A percentile compares a stretch with the other conserved stretches of the same genome.
phyloP scores from a whole-genome alignment of 164 flowering plant species.

The Tetrastigma voinierianum region DNA sequence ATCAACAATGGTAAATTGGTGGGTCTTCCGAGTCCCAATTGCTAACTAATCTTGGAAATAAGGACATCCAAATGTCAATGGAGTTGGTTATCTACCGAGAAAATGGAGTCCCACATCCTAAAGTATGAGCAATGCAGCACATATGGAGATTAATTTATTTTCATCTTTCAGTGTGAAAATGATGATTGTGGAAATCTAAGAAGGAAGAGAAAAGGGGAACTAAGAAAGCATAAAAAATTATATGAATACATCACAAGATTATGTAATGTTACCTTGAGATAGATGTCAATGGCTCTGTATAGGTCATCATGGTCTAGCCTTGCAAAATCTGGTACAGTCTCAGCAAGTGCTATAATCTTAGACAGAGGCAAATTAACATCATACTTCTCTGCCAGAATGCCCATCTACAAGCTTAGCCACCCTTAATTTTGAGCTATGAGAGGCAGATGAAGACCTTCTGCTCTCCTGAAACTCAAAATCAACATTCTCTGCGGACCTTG shows the following conservation, averaged over 20 bases:
- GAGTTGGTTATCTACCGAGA: conserved; percentile 39
- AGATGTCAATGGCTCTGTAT: conserved; percentile 87
- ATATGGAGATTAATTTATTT: background rate
- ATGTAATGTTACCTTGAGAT: conserved; percentile 68
- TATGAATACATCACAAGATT: background rate
- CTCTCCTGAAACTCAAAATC: conserved; percentile 74
- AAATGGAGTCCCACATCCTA: conserved; percentile 21
- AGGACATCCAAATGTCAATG: conserved; percentile 23
- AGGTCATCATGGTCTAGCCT: conserved; percentile 93
- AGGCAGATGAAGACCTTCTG: conserved; percentile 81
- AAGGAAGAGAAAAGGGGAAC: background rate
- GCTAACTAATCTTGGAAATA: conserved; percentile 10
- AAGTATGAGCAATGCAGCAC: conserved; percentile 15
- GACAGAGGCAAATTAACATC: conserved; percentile 71
- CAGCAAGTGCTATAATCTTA: conserved; percentile 72
- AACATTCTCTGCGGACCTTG: conserved; percentile 80
- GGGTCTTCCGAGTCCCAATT: conserved; percentile 24
- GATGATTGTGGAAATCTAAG: background rate
- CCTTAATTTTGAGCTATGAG: conserved; percentile 80
- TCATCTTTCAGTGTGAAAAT: background rate
- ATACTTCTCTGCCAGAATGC: conserved; percentile 73
- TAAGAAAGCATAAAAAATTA: background rate
- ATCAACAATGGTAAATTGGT: conserved; percentile 1
- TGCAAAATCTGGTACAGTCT: conserved; percentile 78
- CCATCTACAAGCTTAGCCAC: conserved; percentile 91